These are phyloP conservation scores for Cryptococcus sp. DNA, from an alignment of 1,284 basidiomycete genomes.

Conservation along the genomic window DNA sequence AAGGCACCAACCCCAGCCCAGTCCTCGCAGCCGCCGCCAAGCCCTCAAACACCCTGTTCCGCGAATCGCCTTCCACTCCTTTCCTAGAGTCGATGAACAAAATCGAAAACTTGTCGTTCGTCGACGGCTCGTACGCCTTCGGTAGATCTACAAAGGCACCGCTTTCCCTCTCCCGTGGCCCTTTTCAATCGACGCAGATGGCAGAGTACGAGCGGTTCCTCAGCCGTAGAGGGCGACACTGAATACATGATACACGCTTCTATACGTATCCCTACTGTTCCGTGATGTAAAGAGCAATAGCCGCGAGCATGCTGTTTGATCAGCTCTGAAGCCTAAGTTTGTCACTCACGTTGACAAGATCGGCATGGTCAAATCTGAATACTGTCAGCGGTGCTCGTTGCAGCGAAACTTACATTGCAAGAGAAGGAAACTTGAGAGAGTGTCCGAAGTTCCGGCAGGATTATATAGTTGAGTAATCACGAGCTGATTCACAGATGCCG, in stretches of 20 bases:
- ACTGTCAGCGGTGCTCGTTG: neutral
- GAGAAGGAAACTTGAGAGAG: slow-evolving; percentile 48
- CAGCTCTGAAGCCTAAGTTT: neutral
- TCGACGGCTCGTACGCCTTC: too few relatives aligned
- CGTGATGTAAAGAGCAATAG: slow-evolving; percentile 37
- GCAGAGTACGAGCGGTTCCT: too few relatives aligned
- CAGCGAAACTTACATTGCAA: slow-evolving; percentile 42
- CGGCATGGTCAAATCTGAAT: slow-evolving; percentile 42
- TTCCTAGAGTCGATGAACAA: too few relatives aligned
- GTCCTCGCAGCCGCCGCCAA: too few relatives aligned
- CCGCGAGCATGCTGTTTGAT: slow-evolving; percentile 30
- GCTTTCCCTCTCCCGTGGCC: too few relatives aligned
- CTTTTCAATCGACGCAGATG: too few relatives aligned
- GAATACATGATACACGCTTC: neutral
- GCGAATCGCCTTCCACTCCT: too few relatives aligned
- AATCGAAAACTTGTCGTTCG: too few relatives aligned
- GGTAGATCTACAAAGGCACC: too few relatives aligned
- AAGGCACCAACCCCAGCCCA: too few relatives aligned
- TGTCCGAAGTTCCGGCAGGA: slow-evolving; percentile 50
- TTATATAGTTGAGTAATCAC: slow-evolving; percentile 54
- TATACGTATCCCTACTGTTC: slow-evolving; percentile 1
- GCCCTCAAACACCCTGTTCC: too few relatives aligned
- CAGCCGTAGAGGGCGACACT: too few relatives aligned
- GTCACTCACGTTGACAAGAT: slow-evolving; percentile 44
- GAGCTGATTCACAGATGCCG: slow-evolving; percentile 49